These are phyloP conservation scores for Coleophoma crateriformis DNA, from an alignment of 2,329 filamentous ascomycete genomes.

Conservation along the genomic window DNA sequence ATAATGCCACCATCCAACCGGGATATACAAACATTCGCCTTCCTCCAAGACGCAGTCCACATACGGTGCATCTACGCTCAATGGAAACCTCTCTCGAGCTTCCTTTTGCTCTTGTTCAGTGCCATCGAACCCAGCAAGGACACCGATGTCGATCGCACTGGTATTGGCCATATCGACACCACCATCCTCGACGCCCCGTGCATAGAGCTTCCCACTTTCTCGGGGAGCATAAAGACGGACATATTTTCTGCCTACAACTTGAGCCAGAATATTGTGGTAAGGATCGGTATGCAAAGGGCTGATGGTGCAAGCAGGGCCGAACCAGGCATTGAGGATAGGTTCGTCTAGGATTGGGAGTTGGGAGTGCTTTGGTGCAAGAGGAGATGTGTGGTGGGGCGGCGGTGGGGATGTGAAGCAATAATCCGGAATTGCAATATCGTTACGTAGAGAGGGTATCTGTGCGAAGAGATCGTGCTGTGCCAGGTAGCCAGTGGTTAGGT, in stretches of 20 bases:
- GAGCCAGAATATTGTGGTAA: conserved; percentile 87
- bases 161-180: conserved; percentile 94
- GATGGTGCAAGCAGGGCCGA: conserved; percentile 81
- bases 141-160: conserved; percentile 69
- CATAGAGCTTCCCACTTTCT: conserved; percentile 52
- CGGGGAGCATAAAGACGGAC: conserved; percentile 77
- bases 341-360: conserved; percentile 39
- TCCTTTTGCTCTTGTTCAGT: conserved; percentile 10
- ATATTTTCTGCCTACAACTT: conserved; percentile 89
- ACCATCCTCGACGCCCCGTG: conserved; percentile 52
- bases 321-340: conserved; percentile 84
- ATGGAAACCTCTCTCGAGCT: conserved; percentile 15
- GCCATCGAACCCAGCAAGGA: conserved; percentile 56
- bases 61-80: conserved; percentile 20
- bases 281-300: conserved; percentile 91
- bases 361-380: conserved; percentile 33
- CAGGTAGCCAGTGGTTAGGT: conserved; percentile 65
- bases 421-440: conserved; percentile 77
- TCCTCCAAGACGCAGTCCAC: conserved; percentile 73
- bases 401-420: conserved; percentile 74
- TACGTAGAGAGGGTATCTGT: conserved; percentile 71
- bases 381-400: conserved; percentile 39
- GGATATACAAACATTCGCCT: conserved; percentile 85
- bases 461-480: conserved; percentile 85
- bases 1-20: conserved; percentile 98